Evolutionary conservation across 345 rosid species (phyloP).

Genomic region (Toxicodendron radicans): DNA sequence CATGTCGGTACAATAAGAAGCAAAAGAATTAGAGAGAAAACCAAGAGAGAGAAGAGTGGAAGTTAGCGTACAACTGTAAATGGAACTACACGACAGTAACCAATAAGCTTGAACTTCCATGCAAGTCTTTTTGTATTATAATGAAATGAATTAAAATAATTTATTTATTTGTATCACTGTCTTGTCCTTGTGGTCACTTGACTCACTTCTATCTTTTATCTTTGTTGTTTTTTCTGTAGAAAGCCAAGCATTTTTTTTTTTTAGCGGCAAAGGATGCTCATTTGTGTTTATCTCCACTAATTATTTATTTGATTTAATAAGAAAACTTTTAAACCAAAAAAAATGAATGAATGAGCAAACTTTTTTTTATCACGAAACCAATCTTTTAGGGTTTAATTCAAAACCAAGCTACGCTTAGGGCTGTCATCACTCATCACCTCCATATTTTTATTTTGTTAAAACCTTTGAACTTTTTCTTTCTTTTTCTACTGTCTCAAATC

Average conservation of each 20-base stretch:
- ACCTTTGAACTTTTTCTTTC: too few species aligned
- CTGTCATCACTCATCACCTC: constrained; percentile 5
- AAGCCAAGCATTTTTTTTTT: too few species aligned
- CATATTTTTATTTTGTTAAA: neutral
- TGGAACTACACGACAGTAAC: constrained; percentile 46
- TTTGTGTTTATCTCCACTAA: too few species aligned
- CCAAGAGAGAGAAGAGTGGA: constrained; percentile 11
- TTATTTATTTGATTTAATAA: too few species aligned
- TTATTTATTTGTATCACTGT: too few species aligned
- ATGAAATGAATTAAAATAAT: constrained; percentile 2
- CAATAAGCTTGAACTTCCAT: constrained; percentile 63
- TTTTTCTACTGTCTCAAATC: neutral
- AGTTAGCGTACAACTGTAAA: constrained; percentile 48
- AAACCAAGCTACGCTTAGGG: constrained; percentile 9
- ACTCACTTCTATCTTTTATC: too few species aligned
- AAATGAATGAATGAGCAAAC: too few species aligned
- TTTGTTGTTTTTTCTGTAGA: neutral
- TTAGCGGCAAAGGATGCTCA: too few species aligned
- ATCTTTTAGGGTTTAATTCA: too few species aligned
- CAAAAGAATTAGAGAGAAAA: constrained; percentile 32
- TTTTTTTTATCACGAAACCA: too few species aligned
- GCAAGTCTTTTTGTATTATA: constrained; percentile 34
- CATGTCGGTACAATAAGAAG: constrained; percentile 65
- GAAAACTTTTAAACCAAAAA: too few species aligned
- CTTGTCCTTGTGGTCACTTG: constrained; percentile 1